phyloP scores from a whole-genome alignment of 2,329 filamentous ascomycete genomes.

The Ophiostoma sp. region DNA sequence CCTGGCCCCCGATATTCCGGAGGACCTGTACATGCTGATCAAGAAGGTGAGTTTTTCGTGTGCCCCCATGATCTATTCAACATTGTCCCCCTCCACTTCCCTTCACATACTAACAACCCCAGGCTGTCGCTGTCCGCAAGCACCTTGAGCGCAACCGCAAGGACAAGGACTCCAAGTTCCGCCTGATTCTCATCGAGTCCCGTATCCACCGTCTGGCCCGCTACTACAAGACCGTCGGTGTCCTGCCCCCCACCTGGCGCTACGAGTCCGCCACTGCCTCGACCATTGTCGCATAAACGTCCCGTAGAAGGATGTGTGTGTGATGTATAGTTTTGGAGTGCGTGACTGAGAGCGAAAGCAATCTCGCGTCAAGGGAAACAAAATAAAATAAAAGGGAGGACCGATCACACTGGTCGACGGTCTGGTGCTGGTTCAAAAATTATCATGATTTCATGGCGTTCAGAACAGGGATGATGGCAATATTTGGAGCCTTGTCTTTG shows the following conservation, averaged over 20 bases:
- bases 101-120: neutral
- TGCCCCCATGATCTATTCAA: neutral
- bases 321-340: neutral
- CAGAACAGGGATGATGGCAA: conserved; percentile 12
- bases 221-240: conserved; percentile 91
- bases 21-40: conserved; percentile 99
- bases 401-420: neutral
- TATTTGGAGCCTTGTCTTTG: neutral
- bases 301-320: neutral
- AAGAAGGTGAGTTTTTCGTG: conserved; percentile 76
- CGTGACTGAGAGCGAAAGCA: neutral
- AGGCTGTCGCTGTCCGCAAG: conserved; percentile 99
- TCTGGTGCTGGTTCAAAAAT: neutral
- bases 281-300: conserved; percentile 81
- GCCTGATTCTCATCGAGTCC: conserved; percentile 99
- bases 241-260: conserved; percentile 90
- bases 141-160: conserved; percentile 99
- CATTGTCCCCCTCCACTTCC: neutral
- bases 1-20: conserved; percentile 96
- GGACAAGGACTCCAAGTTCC: conserved; percentile 99
- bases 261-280: conserved; percentile 97
- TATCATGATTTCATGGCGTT: conserved; percentile 19
- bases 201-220: conserved; percentile 98
- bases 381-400: neutral
- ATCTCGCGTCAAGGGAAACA: neutral